Conservation (phyloP, 2,329 filamentous ascomycete genomes). For the Fusarium paranaense region DNA sequence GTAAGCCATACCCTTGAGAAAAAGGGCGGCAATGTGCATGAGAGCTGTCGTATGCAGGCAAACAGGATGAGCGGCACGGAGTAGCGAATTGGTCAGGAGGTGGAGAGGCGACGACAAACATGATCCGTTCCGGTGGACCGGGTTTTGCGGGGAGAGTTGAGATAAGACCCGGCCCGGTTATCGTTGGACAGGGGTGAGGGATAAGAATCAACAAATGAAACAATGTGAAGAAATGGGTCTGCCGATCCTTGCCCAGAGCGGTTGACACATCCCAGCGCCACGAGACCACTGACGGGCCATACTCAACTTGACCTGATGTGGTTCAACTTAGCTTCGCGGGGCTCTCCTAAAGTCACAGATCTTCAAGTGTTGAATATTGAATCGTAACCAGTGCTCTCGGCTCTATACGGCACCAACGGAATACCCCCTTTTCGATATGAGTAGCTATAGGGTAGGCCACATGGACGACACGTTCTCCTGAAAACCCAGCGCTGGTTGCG, state of each 20-base stretch:
- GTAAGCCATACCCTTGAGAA: background rate
- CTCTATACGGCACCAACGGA: background rate
- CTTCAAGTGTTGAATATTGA: background rate
- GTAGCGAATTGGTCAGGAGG: background rate
- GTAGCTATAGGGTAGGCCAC: background rate
- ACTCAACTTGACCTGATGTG: background rate
- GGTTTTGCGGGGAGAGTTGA: constrained; percentile 1
- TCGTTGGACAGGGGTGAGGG: background rate
- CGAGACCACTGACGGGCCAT: background rate
- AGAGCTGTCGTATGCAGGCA: constrained; percentile 1
- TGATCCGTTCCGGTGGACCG: background rate
- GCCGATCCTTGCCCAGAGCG: background rate
- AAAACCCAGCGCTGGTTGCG: background rate
- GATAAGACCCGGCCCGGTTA: constrained; percentile 3
- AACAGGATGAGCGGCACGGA: background rate
- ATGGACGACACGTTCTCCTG: background rate
- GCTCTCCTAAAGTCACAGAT: background rate
- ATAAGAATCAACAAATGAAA: background rate
- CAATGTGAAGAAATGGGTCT: background rate
- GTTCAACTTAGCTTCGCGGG: background rate
- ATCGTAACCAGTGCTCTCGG: background rate
- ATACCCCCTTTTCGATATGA: background rate
- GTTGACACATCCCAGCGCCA: background rate
- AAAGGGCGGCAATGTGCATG: background rate
- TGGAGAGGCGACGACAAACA: background rate